Base-by-base conservation (phyloP, 106 monocot genomes). In the Platanthera guangdongensis region DNA sequence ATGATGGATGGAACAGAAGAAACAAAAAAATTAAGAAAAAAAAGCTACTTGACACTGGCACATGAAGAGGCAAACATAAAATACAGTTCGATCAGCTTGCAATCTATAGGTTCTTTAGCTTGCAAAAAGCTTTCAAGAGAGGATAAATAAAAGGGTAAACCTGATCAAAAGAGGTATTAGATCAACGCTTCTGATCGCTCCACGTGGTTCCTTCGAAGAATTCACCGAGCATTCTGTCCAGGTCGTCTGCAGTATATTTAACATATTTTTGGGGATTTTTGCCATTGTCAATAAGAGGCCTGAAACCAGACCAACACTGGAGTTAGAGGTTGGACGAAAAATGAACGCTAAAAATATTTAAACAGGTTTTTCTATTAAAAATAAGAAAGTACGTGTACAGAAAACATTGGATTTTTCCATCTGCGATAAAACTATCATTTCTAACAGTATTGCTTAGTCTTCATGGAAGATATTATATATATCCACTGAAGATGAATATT, bases 181-280 rank as follows among this genome's bases (percentile, higher is more conserved):
- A 39, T 95, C 67, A 95, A 45, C 95, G 90, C 76, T 87, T 95
- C 52, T 79, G 86, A 15, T 95, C 95, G 51, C 57, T 76, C 82
- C 83, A 88, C 18, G 86, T 84, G 80, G 85, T 86, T 46, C 95
- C 92, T 51, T 95, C 89, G 28, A 95, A 95, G 80, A 95, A 90
- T 65, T 90, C 84, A 11, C 88, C 80, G 3, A 95, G 75, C 84
- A 92, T 85, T 28, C 83, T 77, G 1, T 92, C 90, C 5, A 95
- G 85, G 46, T 88, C 90, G 70, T 92, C 95, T 0, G 88, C 85
- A n/a, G 78, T 86, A 78, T 90, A 90, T 69, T 78, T 86, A 7
- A 88, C 74, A 57, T 88, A 90, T 59, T 85, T 95, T 65, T 84
- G 82, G 11, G 86, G 89, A 67, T 92, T 90, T 77, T 88, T 92